Percentiles rank a stretch among this genome's conserved stretches.
These are phyloP conservation scores for Hortaea werneckii DNA, from an alignment of 2,329 filamentous ascomycete species.

Conservation along the genomic window DNA sequence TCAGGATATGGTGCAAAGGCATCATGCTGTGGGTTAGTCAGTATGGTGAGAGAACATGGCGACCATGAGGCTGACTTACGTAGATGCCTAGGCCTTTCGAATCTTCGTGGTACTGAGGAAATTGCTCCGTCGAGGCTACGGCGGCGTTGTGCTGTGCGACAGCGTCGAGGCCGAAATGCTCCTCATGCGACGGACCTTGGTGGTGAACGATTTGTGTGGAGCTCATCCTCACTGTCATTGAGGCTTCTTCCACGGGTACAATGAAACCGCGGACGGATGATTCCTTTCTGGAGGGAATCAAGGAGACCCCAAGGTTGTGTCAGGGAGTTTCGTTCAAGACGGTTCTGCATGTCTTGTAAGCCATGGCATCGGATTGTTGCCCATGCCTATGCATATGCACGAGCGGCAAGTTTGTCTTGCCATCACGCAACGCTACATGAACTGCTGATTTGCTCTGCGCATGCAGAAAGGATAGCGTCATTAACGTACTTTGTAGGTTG, in stretches of 20 bases:
- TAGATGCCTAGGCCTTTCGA: slow-evolving; percentile 22
- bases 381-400: not conserved
- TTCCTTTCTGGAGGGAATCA: slow-evolving; percentile 7
- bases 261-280: not conserved
- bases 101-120: slow-evolving; percentile 23
- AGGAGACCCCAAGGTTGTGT: slow-evolving; percentile 3
- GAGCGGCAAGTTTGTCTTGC: slow-evolving; percentile 17
- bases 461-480: slow-evolving; percentile 5
- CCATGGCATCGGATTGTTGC: slow-evolving; percentile 14
- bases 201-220: slow-evolving; percentile 16
- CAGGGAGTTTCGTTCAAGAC: slow-evolving; percentile 2
- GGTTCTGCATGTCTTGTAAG: slow-evolving; percentile 26
- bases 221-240: slow-evolving; percentile 13
- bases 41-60: slow-evolving; percentile 2
- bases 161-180: slow-evolving; percentile 29
- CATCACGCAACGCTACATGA: slow-evolving; percentile 17
- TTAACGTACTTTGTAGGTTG: slow-evolving; percentile 21
- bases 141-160: slow-evolving; percentile 35
- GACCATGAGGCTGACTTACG: slow-evolving; percentile 12
- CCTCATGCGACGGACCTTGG: slow-evolving; percentile 14
- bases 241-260: not conserved
- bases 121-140: slow-evolving; percentile 23
- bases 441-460: slow-evolving; percentile 12
- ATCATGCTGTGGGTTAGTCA: slow-evolving; percentile 16
- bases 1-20: slow-evolving; percentile 17